Conservation (phyloP, 1,139 yeast genomes). For the Zygotorulaspora mrakii region DNA sequence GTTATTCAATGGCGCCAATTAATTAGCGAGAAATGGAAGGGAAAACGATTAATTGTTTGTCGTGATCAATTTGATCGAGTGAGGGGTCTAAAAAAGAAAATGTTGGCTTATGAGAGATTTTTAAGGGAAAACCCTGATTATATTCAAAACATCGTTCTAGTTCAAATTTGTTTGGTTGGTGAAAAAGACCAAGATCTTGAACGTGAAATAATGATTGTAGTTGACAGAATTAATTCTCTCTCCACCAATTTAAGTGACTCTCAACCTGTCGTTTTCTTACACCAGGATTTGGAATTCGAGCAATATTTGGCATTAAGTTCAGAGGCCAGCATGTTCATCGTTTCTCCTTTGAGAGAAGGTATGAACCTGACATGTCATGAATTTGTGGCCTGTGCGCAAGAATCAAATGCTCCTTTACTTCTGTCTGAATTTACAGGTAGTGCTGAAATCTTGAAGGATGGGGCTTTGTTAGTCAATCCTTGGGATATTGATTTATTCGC, state of each 20-base stretch:
- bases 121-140: constrained; percentile 66
- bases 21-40: constrained; percentile 72
- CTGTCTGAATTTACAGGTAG: constrained; percentile 94
- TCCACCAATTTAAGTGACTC: constrained; percentile 68
- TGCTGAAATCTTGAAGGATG: constrained; percentile 67
- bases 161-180: constrained; percentile 73
- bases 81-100: constrained; percentile 83
- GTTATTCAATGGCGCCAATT: constrained; percentile 68
- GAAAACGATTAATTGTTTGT: constrained; percentile 68
- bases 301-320: constrained; percentile 82
- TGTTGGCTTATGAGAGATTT: constrained; percentile 81
- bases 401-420: constrained; percentile 74
- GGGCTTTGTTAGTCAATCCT: constrained; percentile 82
- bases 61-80: constrained; percentile 85
- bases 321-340: constrained; percentile 85
- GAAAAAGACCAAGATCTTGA: constrained; percentile 54
- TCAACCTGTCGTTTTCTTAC: constrained; percentile 82
- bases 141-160: constrained; percentile 65
- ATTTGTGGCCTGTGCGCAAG: constrained; percentile 72
- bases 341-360: constrained; percentile 92
- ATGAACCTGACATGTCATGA: constrained; percentile 96
- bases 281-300: constrained; percentile 82
- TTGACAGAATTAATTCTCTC: constrained; percentile 77
- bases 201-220: constrained; percentile 69
- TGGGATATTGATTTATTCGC: constrained; percentile 77